phyloP scores from a whole-genome alignment of 495 filamentous ascomycete genomes.

The Sordaria brevicollis region DNA sequence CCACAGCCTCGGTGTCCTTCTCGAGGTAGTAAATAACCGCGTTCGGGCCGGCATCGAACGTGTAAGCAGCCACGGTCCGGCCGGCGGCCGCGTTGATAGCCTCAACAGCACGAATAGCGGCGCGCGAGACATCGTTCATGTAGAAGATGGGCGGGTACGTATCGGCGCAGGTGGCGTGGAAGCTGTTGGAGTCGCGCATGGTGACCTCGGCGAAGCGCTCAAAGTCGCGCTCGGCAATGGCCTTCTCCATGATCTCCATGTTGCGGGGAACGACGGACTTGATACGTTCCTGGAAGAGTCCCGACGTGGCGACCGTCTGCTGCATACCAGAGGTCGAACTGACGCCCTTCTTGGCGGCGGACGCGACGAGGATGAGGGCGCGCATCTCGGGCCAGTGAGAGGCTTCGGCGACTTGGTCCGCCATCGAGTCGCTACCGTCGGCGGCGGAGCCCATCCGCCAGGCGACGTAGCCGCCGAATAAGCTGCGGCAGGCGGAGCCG shows the following conservation, averaged over 20 bases:
- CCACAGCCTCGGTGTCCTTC: constrained; percentile 58
- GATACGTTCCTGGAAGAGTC: constrained; percentile 66
- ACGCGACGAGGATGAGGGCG: constrained; percentile 80
- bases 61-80: constrained; percentile 78
- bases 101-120: constrained; percentile 80
- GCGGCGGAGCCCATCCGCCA: constrained; percentile 66
- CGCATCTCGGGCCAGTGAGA: constrained; percentile 93
- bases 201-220: constrained; percentile 78
- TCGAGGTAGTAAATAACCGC: constrained; percentile 90
- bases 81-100: constrained; percentile 68
- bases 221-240: constrained; percentile 71
- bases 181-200: constrained; percentile 92
- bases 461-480: constrained; percentile 93
- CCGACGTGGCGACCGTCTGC: constrained; percentile 78
- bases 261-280: constrained; percentile 64
- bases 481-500: constrained; percentile 79
- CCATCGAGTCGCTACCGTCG: constrained; percentile 76
- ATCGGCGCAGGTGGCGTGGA: constrained; percentile 91
- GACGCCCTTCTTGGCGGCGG: constrained; percentile 89
- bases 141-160: constrained; percentile 97
- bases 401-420: constrained; percentile 75
- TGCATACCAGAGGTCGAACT: constrained; percentile 91
- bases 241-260: constrained; percentile 80
- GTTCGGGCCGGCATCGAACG: constrained; percentile 96
- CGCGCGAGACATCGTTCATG: constrained; percentile 82